These are phyloP conservation scores for Crithidia acanthocephali DNA, from an alignment of 208 protist genomes.

Conservation along the genomic window DNA sequence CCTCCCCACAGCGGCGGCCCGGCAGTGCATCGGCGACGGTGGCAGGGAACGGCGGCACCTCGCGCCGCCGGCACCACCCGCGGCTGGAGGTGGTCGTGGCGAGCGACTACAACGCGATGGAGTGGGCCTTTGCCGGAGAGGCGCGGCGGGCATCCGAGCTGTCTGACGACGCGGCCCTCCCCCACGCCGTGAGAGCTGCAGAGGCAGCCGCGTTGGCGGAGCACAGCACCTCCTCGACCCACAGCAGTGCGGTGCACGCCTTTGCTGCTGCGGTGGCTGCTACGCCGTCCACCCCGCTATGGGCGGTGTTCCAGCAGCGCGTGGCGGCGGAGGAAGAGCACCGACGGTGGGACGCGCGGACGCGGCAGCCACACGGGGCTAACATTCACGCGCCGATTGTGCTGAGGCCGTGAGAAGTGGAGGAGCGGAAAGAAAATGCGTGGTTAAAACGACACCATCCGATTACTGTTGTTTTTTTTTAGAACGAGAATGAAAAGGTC, in stretches of 20 bases:
- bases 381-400: conserved; percentile 22
- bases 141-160: conserved; percentile 13
- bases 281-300: conserved; percentile 9
- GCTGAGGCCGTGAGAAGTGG: not conserved
- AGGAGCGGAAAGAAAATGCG: not conserved
- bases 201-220: not conserved
- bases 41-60: not conserved
- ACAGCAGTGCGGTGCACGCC: not conserved
- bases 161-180: not conserved
- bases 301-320: conserved; percentile 16
- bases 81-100: conserved; percentile 32
- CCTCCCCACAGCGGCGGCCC: not conserved
- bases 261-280: not conserved
- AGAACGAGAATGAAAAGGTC: too few relatives aligned
- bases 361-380: conserved; percentile 16
- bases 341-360: conserved; percentile 20
- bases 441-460: too few relatives aligned
- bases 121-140: conserved; percentile 32
- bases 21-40: not conserved
- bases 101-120: conserved; percentile 28
- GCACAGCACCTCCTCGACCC: not conserved
- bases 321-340: conserved; percentile 20
- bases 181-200: not conserved
- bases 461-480: too few relatives aligned
- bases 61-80: not conserved